Evolutionary conservation across 305 asterid species (phyloP), one percentile per base, ranked within the genome.

Genomic region (Fraxinus floribunda): DNA sequence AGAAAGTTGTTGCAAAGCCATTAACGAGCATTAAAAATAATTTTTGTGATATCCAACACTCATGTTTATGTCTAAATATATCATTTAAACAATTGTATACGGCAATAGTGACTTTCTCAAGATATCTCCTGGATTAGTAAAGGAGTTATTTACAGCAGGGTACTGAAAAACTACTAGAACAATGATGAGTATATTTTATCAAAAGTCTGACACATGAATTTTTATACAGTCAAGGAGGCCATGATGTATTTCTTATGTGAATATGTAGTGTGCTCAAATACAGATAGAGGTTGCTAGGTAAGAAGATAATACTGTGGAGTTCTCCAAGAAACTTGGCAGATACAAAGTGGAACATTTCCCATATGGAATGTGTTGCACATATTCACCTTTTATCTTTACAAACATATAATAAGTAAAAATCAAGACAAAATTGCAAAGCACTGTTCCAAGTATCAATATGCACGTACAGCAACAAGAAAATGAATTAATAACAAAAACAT

Each of bases 51-150:
- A 49, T 44, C 73, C 26, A 76, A 44, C 46, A 35, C 41, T 80
- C 46, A 34, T 41, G 30, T 60, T 22, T 38, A 38, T 79, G 68
- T 57, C 29, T 57, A 18, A 44, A 44, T 11, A 44, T 44, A 44
- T 44, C 55, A 10, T 44, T 44, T 44, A 44, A 44, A 44, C n/a
- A 44, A 44, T 55, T 55, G 66, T 55, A 16, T 57, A 18, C 1
- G 68, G 3, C 13, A 18, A 16, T 57, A 16, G 68, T 57, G 24
- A 55, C 44, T 38, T 18, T 68, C 78, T 38, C 15, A 29, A 30
- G 76, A 74, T 72, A 73, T 76, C 79, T 76, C 75, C 74, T 60
- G 24, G 35, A 83, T 78, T 32, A 79, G 60, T 70, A 29, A 77
- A 62, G 75, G 30, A 38, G 44, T 74, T 39, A 64, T 44, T 11